These are phyloP conservation scores for Citrus medica DNA, from an alignment of 345 rosid genomes.

Conservation along the genomic window DNA sequence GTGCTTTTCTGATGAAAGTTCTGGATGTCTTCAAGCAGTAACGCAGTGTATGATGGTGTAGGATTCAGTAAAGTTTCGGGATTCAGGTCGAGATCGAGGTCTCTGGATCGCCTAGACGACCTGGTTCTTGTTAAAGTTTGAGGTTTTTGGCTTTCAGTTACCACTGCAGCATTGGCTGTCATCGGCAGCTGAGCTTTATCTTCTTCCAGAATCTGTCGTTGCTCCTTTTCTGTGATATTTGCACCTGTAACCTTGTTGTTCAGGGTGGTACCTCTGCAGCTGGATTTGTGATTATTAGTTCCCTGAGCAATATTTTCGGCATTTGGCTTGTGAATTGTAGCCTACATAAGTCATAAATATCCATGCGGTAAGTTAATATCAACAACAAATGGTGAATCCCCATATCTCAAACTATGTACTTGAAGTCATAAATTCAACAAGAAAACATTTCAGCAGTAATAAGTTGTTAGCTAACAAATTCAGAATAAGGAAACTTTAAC, in stretches of 20 bases:
- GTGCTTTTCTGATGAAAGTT: slow-evolving; percentile 72
- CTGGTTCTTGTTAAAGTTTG: slow-evolving; percentile 59
- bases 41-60: slow-evolving; percentile 54
- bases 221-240: slow-evolving; percentile 29
- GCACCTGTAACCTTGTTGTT: slow-evolving; percentile 14
- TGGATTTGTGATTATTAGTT: slow-evolving; percentile 24
- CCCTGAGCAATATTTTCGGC: slow-evolving; percentile 28
- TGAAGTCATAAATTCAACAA: neutral
- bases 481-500: neutral
- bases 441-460: neutral
- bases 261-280: slow-evolving; percentile 6
- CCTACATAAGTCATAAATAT: neutral
- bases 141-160: slow-evolving; percentile 38
- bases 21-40: slow-evolving; percentile 86
- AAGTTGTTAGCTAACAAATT: neutral
- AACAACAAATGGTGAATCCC: neutral
- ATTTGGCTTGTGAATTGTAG: slow-evolving; percentile 32
- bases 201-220: slow-evolving; percentile 30
- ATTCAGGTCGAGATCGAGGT: slow-evolving; percentile 64
- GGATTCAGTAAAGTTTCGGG: slow-evolving; percentile 52
- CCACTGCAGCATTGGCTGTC: slow-evolving; percentile 2
- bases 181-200: slow-evolving; percentile 24
- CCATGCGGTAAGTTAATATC: neutral
- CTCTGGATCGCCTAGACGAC: slow-evolving; percentile 71
- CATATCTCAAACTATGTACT: neutral